Conservation (phyloP, 805 yeast species). For the Hemisphaericaspora nanyangensis region DNA sequence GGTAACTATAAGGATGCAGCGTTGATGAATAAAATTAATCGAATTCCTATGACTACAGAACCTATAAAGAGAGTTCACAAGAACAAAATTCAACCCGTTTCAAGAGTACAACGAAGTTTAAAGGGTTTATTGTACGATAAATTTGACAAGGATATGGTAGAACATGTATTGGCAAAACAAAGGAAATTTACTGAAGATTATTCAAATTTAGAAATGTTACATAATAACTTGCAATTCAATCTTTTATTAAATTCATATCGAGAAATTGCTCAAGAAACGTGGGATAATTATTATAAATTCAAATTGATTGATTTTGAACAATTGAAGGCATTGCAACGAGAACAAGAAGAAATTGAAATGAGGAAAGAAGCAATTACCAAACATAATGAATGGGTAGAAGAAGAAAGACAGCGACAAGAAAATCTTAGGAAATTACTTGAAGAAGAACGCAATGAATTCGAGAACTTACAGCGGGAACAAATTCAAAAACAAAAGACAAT, state of each 20-base stretch:
- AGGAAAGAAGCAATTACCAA: constrained; percentile 5
- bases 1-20: constrained; percentile 45
- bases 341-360: constrained; percentile 11
- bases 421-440: constrained; percentile 4
- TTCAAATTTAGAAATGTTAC: constrained; percentile 41
- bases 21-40: constrained; percentile 35
- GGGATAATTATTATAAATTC: constrained; percentile 37
- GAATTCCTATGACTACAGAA: constrained; percentile 24
- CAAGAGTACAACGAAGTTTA: constrained; percentile 20
- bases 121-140: constrained; percentile 37
- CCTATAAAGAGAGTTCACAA: constrained; percentile 4
- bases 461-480: constrained; percentile 7
- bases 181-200: constrained; percentile 31
- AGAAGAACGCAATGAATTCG: constrained; percentile 7
- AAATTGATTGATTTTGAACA: constrained; percentile 39
- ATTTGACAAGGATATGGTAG: constrained; percentile 28
- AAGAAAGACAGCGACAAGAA: constrained; percentile 8
- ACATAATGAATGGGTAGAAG: constrained; percentile 9
- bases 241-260: constrained; percentile 37
- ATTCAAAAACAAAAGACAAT: constrained; percentile 15
- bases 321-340: constrained; percentile 13
- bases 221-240: constrained; percentile 39
- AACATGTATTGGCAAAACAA: constrained; percentile 25
- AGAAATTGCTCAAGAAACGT: constrained; percentile 35
- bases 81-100: constrained; percentile 2